Evolutionary conservation across 2,329 filamentous ascomycete species (phyloP).

Genomic region (Cryphonectria japonica): DNA sequence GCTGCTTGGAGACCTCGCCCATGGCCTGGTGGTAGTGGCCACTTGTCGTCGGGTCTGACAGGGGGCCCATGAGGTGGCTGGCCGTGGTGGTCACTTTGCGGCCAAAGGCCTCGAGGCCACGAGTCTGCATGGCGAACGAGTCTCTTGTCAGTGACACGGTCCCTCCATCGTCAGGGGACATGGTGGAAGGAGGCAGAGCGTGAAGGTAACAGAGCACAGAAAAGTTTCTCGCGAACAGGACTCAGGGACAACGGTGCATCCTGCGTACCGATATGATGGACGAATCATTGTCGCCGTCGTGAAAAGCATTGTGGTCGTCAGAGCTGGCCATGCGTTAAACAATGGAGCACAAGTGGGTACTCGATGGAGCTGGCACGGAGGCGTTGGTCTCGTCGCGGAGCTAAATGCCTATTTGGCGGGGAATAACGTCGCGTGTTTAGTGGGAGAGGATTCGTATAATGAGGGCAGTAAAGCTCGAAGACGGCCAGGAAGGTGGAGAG

Average conservation of each 20-base stretch:
- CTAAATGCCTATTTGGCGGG: constrained; percentile 20
- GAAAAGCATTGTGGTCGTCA: constrained; percentile 50
- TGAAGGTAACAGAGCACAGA: constrained; percentile 24
- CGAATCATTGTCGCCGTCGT: constrained; percentile 54
- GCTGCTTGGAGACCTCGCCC: constrained; percentile 85
- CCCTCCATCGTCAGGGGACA: constrained; percentile 19
- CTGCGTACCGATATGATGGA: constrained; percentile 46
- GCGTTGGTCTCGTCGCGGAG: constrained; percentile 18
- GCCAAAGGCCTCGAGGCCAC: constrained; percentile 88
- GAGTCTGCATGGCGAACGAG: constrained; percentile 59
- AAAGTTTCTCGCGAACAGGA: constrained; percentile 14
- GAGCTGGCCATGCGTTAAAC: constrained; percentile 35
- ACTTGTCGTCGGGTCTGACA: constrained; percentile 57
- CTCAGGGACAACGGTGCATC: constrained; percentile 11
- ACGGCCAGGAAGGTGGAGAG: background rate
- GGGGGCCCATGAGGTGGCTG: constrained; percentile 79
- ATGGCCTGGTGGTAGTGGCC: constrained; percentile 84
- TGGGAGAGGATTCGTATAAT: background rate
- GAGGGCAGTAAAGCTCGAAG: background rate
- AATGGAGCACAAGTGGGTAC: constrained; percentile 30
- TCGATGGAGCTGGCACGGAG: constrained; percentile 26
- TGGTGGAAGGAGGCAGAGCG: constrained; percentile 31
- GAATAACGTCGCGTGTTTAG: background rate
- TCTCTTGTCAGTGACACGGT: constrained; percentile 23
- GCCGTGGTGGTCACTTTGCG: constrained; percentile 95